Evolutionary conservation across 2,329 filamentous ascomycete genomes (phyloP), one percentile per base, ranked within the genome.

Genomic region (Aspergillus arachidicola): DNA sequence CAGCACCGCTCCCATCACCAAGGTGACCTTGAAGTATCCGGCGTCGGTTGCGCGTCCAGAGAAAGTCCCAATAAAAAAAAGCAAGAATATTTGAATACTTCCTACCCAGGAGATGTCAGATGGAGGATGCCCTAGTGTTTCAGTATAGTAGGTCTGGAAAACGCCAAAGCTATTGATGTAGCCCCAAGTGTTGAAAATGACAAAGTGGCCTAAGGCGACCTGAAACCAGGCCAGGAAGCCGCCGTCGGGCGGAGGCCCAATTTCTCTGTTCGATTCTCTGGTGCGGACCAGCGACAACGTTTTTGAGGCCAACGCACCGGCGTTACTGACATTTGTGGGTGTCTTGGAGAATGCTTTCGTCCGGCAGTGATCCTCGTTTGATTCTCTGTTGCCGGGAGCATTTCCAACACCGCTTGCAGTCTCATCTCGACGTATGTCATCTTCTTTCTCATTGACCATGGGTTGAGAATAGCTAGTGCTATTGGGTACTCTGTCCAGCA

Each of bases 101-200:
- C 83, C 83, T 1, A 85, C 80, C 83, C 83, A 85, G 0, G 83
- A 82, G 11, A 85, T 82, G 36, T 82, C 80, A 0, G 81, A 83
- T 45, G 83, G 79, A 0, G 81, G 71, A 23, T 79, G 74, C 23
- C 69, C 53, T 69, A 84, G 63, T 51, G 75, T 65, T 68, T 78
- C 69, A 38, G 73, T 77, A 65, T 87, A 88, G 71, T 83, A 83
- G 4, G 81, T 80, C 64, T 87, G 84, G 61, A 85, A 87, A 3
- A 84, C 81, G 4, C 85, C 85, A 64, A 86, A 87, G n/a, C 82
- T 82, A 51, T 81, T 83, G 69, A 84, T 80, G 63, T 82, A 84
- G 4, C 80, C 79, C 81, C 86, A 88, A 1, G 85, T 85, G 66
- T 84, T 86, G 72, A 87, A 84, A 67, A 85, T 84, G 53, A 86